These are phyloP conservation scores for Lotus japonicus DNA, from an alignment of 306 rosid genomes.

Conservation along the genomic window DNA sequence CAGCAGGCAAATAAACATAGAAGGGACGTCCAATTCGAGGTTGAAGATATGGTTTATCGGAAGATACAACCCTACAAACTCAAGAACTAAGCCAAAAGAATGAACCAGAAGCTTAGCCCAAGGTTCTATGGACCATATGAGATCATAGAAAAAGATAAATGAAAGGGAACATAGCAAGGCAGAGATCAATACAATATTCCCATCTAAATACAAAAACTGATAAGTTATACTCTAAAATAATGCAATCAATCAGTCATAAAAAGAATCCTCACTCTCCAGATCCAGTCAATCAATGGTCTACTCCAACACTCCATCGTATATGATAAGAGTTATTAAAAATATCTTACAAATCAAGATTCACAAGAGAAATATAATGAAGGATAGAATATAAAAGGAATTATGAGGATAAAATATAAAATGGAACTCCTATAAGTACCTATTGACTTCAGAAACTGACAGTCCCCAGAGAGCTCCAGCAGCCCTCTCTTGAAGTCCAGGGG, in stretches of 20 bases:
- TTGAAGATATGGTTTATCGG: too few species aligned
- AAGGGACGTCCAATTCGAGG: too few species aligned
- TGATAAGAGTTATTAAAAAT: background rate
- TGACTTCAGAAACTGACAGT: constrained; percentile 96
- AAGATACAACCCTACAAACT: too few species aligned
- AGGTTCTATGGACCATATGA: background rate
- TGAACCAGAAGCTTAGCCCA: background rate
- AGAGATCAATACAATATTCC: background rate
- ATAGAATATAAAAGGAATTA: constrained; percentile 5
- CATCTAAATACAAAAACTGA: background rate
- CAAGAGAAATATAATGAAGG: background rate
- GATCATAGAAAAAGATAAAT: background rate
- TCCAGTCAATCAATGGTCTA: background rate
- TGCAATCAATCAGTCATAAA: background rate
- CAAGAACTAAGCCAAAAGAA: too few species aligned
- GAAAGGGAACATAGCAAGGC: background rate
- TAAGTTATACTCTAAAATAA: background rate
- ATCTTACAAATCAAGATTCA: too few species aligned
- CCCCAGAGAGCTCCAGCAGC: constrained; percentile 99
- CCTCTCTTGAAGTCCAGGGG: constrained; percentile 98
- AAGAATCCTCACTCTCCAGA: background rate
- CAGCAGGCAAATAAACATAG: too few species aligned
- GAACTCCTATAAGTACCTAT: constrained; percentile 55
- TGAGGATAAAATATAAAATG: background rate
- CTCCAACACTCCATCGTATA: background rate